Base-by-base conservation (phyloP, 192 early-diverging fungal genomes). In the Coemansia reversa region DNA sequence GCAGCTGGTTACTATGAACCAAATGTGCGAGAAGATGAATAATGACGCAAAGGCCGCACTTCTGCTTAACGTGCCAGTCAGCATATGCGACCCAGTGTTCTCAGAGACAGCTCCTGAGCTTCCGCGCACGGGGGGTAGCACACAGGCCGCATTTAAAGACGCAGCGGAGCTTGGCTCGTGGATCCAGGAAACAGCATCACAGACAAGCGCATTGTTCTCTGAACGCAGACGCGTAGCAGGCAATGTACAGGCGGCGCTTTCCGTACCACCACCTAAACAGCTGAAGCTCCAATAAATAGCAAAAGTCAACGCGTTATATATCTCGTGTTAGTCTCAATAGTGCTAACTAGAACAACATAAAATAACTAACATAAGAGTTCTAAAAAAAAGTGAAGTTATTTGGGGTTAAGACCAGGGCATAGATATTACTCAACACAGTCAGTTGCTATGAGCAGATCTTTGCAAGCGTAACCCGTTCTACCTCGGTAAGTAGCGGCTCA, bases 1-100 rank as follows among this genome's bases (percentile, higher is more conserved):
- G 6, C 78, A 80, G 56, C 72, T 80, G 19, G 72, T 72, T 23
- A 66, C 45, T 54, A 75, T 80, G 78, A 51, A 65, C 20, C 78
- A 80, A 51, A 62, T 71, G 25, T 80, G 78, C 50, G 65, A 80
- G 55, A 72, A 80, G 62, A 80, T 80, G 78, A 39, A 47, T 27
- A 33, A 60, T 11, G 68, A 65, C 27, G 69, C 78, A 16, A 29
- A 47, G 16, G 28, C 23, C 30, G 47, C 64, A 16, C 48, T 69
- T 1, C 51, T 75, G n/a, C 62, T 63, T n/a, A 75, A 75, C 51
- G 66, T 75, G 7, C 72, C 78, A 7, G 45, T 63, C 18, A 59
- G 58, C n/a, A 45, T 25, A 22, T 42, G 58, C 0, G 69, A 69
- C 32, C 58, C 58, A 9, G 57, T 49, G 4, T 66, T 68, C 53